A percentile compares a stretch with the other conserved stretches of the same genome.
These are phyloP conservation scores for Prunus armeniaca DNA, from an alignment of 306 rosid genomes.

Conservation along the genomic window DNA sequence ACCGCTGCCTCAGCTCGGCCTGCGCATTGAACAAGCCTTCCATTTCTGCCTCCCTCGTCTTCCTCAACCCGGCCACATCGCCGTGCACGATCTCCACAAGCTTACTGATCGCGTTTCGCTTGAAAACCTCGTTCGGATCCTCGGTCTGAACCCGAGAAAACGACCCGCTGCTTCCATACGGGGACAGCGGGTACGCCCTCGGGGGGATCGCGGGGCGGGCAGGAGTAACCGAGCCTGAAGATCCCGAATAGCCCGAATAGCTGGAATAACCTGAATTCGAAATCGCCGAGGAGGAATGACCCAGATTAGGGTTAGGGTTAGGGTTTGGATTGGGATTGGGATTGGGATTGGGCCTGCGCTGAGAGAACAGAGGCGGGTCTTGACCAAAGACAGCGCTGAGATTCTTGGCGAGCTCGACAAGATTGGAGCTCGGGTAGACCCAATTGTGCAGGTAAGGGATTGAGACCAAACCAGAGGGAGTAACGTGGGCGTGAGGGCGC, in stretches of 20 bases:
- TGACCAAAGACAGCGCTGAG: constrained; percentile 54
- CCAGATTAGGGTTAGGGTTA: constrained; percentile 24
- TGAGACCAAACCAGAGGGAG: constrained; percentile 79
- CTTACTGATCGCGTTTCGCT: constrained; percentile 67
- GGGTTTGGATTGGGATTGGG: constrained; percentile 25
- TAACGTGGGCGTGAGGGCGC: constrained; percentile 71
- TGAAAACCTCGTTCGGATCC: constrained; percentile 65
- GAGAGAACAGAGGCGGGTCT: constrained; percentile 86
- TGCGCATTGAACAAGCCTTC: constrained; percentile 67
- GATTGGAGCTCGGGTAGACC: constrained; percentile 77
- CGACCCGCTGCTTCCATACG: constrained; percentile 45
- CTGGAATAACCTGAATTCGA: constrained; percentile 14
- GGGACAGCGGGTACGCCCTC: constrained; percentile 71
- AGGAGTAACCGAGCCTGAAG: constrained; percentile 22
- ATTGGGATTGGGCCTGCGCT: constrained; percentile 51
- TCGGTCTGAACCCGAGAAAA: constrained; percentile 46
- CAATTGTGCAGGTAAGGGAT: constrained; percentile 68
- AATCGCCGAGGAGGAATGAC: constrained; percentile 14
- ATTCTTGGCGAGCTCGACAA: constrained; percentile 53
- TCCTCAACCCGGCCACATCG: constrained; percentile 54
- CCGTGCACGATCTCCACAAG: constrained; percentile 68
- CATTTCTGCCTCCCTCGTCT: constrained; percentile 66
- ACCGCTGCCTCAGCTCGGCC: constrained; percentile 60
- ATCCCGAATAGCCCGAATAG: background rate
- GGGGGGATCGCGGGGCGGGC: constrained; percentile 51